Evolutionary conservation across 2,329 filamentous ascomycete genomes (phyloP), one percentile per base, ranked within the genome.

Genomic region (Cadophora sp.): DNA sequence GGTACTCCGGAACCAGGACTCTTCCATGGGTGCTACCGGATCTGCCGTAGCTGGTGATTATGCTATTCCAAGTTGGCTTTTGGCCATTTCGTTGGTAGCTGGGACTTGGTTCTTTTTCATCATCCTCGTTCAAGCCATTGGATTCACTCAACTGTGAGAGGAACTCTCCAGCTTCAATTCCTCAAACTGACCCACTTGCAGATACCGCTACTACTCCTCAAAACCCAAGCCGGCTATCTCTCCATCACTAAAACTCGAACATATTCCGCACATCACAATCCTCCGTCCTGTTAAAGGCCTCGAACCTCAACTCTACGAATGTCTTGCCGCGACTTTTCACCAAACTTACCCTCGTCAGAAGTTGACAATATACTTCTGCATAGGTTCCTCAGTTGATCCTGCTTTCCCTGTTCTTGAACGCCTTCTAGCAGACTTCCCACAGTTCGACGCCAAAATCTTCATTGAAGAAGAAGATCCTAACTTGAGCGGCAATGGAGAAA

Each of bases 281-380:
- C 94, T 99, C 72, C 91, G 96, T 2, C 96, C 96, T 0, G 90
- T 97, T 71, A 98, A 97, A 80, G 96, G 94, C 68, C 84, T 97
- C 65, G 96, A 98, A 78, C 92, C 94, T 4, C 87, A 89, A 71
- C 88, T 98, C 27, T 97, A 97, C 83, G 93, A 97, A 75, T 98
- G 96, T 76, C 89, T 99, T 48, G 91, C 92, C 36, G 91, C 94
- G 5, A 93, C 91, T 1, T 94, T 97, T 77, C 87, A 83, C 56
- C 94, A 97, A 78, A 84, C 88, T 64, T 98, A 98, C 76, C 93
- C 95, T 0, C 79, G 77, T 43, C 84, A 91, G 74, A 94, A 90
- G 75, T 79, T 97, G 65, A 92, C 91, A 24, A 87, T 97, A 68
- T 88, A 89, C 74, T 89, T 99, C 70, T 99, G 96, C 77, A 85